Percentiles rank a stretch among this genome's conserved stretches.
These are phyloP conservation scores for Hypoxylon cercidicola DNA, from an alignment of 495 filamentous ascomycete genomes.

Conservation along the genomic window DNA sequence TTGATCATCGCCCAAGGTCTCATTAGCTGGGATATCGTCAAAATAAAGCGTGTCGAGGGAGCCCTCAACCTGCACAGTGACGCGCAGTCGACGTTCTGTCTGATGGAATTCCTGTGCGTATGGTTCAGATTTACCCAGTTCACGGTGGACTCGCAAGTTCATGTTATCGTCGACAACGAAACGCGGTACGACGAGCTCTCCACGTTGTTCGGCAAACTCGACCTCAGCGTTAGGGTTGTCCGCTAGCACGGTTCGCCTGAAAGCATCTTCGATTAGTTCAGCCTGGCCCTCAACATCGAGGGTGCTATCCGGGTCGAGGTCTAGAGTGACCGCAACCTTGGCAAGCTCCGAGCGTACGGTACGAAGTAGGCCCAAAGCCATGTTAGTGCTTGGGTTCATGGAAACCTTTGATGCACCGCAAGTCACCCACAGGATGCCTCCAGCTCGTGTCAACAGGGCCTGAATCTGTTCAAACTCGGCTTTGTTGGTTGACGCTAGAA, in stretches of 20 bases:
- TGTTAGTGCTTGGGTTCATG: constrained; percentile 47
- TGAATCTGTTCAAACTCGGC: constrained; percentile 49
- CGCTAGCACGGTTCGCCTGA: constrained; percentile 38
- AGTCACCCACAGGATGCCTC: constrained; percentile 55
- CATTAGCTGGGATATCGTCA: constrained; percentile 35
- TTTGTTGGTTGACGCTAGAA: constrained; percentile 42
- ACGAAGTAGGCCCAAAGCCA: constrained; percentile 53
- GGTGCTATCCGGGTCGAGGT: constrained; percentile 47
- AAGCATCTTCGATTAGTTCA: constrained; percentile 44
- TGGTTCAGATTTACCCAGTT: constrained; percentile 46
- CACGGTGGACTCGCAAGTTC: constrained; percentile 48
- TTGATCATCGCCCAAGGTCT: constrained; percentile 44
- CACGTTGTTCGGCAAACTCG: constrained; percentile 53
- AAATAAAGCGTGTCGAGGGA: constrained; percentile 43
- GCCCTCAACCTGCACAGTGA: constrained; percentile 23
- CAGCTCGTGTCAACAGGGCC: constrained; percentile 49
- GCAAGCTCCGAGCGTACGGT: constrained; percentile 50
- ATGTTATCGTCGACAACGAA: constrained; percentile 52
- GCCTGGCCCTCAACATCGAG: constrained; percentile 43
- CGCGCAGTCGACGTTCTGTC: constrained; percentile 37
- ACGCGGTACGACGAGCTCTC: constrained; percentile 50
- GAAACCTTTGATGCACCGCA: constrained; percentile 51
- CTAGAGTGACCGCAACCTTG: constrained; percentile 48
- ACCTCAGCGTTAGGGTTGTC: constrained; percentile 42
- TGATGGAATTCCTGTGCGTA: constrained; percentile 49